Base-by-base conservation (phyloP, 345 rosid genomes). In the Barbarea vulgaris region DNA sequence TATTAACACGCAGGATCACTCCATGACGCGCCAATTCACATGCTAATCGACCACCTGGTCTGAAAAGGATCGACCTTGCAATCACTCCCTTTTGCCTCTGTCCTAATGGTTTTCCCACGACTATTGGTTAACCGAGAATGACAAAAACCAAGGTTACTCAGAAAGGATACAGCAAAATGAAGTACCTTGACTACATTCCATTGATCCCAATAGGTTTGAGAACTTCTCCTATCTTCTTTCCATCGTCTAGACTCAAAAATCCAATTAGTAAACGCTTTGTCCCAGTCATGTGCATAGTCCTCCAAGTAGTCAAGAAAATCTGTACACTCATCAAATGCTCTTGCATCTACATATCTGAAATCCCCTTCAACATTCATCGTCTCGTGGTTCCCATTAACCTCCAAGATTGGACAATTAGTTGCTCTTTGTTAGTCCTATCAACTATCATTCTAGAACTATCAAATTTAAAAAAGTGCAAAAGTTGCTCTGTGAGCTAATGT, bases 51-150 rank as follows among this genome's bases (percentile, higher is more conserved):
- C 97, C 96, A 9, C 98, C 97, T 3, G 95, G 96, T 77, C 89
- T 86, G 62, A 91, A 79, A 63, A 94, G 86, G 18, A 83, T 73
- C 37, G 98, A 90, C 79, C 96, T 88, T 67, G 97, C 87, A 75
- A 90, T 84, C 68, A 90, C 87, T 64, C 96, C 97, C 88, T 87
- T 91, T 79, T 94, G 98, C 85, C 91, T 90, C 98, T 94, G 98
- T 87, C 89, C 98, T 94, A 88, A 87, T 85, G 79, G 72, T 79
- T 69, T 37, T 24, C 70, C 75, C 69, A 81, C 27, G 51, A 33
- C 76, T 41, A 57, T 64, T 52, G 74, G 44, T 67, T 68, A 55
- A 60, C 79, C 27, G 19, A 24, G 4, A 48, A 22, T 9, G 33
- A 52, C 2, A 37, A 55, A 28, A 28, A n/a, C 51, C 14, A 14